phyloP scores from a whole-genome alignment of 2,329 filamentous ascomycete species.

The Fusarium azukiicola region DNA sequence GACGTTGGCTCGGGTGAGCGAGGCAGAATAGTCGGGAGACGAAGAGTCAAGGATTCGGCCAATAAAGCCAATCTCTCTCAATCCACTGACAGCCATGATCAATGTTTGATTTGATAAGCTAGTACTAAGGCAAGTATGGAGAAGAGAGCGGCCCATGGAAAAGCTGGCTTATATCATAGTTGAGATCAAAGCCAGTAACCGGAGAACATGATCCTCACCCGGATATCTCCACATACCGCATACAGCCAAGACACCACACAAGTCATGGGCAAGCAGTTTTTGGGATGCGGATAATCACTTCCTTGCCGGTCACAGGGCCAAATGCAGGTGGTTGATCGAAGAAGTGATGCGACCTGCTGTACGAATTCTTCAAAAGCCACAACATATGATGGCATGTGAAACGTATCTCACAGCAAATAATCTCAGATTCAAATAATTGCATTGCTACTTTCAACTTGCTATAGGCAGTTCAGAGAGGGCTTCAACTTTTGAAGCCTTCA shows the following conservation, averaged over 20 bases:
- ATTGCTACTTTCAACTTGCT: no score
- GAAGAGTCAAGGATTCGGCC: conserved; percentile 1
- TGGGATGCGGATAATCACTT: no score
- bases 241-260: not conserved
- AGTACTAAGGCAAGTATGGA: not conserved
- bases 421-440: no score
- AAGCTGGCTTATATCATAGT: conserved; percentile 1
- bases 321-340: not conserved
- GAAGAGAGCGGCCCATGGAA: not conserved
- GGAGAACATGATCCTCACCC: not conserved
- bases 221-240: conserved; percentile 6
- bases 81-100: not conserved
- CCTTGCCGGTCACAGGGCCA: not conserved
- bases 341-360: no score
- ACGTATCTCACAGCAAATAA: no score
- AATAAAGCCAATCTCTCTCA: not conserved
- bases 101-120: not conserved
- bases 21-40: not conserved
- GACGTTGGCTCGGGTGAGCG: not conserved
- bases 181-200: not conserved
- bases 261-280: no score
- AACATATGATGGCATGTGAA: no score
- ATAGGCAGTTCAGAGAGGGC: no score
- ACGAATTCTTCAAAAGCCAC: no score
- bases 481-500: no score